Evolutionary conservation across 108 stramenopile species (phyloP).

Genomic region (Phaeodactylum tricornutum): DNA sequence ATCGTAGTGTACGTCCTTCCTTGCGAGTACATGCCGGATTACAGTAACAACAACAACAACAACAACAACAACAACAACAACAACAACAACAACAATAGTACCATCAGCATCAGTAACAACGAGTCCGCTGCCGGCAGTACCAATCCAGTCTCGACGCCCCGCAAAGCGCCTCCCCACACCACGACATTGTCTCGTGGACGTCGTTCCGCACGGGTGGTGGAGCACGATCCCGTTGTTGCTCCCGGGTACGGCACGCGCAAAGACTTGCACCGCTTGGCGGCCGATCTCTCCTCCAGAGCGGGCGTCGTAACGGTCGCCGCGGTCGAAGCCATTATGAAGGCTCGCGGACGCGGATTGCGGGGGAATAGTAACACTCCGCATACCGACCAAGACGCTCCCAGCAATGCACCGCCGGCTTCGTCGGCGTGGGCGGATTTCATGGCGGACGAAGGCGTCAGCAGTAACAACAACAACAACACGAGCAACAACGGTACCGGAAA

Average conservation of each 20-base stretch:
- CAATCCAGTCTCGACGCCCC: no score
- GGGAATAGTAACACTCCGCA: not conserved
- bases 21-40: no score
- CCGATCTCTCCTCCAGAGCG: conserved; percentile 15
- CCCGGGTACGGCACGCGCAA: conserved; percentile 42
- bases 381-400: conserved; percentile 4
- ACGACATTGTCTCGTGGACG: not conserved
- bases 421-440: conserved; percentile 84
- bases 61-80: no score
- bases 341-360: conserved; percentile 54
- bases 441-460: conserved; percentile 48
- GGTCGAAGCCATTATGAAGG: conserved; percentile 58
- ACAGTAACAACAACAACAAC: no score
- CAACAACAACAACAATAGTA: no score
- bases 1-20: no score
- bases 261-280: conserved; percentile 25
- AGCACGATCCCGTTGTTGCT: conserved; percentile 29
- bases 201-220: conserved; percentile 4
- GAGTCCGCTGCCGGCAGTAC: no score
- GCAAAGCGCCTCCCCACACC: no score
- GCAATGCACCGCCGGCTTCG: conserved; percentile 14
- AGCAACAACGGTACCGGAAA: not conserved
- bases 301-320: conserved; percentile 31
- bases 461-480: not conserved
- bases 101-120: no score